These are phyloP conservation scores for Trichophyton equinum DNA, from an alignment of 2,329 filamentous ascomycete genomes.

Conservation along the genomic window DNA sequence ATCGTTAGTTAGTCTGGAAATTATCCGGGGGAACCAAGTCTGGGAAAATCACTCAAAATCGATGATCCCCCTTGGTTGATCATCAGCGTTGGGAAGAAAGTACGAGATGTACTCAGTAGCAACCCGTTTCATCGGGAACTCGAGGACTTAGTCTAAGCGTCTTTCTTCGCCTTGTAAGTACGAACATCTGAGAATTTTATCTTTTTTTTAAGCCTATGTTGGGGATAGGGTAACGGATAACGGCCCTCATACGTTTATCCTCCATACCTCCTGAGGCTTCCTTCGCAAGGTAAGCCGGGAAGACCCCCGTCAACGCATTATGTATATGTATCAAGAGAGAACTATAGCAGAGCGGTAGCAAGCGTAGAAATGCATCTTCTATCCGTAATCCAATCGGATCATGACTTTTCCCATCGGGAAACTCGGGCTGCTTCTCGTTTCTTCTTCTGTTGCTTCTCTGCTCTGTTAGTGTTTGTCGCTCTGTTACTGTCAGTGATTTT, in stretches of 20 bases:
- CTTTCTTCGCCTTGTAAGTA: neutral
- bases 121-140: neutral
- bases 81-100: neutral
- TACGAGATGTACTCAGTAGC: neutral
- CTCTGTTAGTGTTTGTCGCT: neutral
- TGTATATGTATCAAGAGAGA: neutral
- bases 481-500: neutral
- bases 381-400: neutral
- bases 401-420: slow-evolving; percentile 1
- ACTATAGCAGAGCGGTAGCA: neutral
- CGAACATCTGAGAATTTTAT: neutral
- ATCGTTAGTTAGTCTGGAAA: neutral
- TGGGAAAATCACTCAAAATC: neutral
- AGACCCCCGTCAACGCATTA: neutral
- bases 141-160: neutral
- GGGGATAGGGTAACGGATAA: neutral
- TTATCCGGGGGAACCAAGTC: slow-evolving; percentile 3
- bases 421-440: neutral
- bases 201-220: neutral
- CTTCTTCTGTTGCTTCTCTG: neutral
- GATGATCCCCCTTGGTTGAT: neutral
- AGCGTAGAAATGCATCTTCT: neutral
- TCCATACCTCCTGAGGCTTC: neutral
- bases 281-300: neutral
- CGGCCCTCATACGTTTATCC: neutral